Percentiles rank a stretch among this genome's conserved stretches.
Conservation (phyloP, 2,329 filamentous ascomycete genomes). For the Neonectria neomacrospora region DNA sequence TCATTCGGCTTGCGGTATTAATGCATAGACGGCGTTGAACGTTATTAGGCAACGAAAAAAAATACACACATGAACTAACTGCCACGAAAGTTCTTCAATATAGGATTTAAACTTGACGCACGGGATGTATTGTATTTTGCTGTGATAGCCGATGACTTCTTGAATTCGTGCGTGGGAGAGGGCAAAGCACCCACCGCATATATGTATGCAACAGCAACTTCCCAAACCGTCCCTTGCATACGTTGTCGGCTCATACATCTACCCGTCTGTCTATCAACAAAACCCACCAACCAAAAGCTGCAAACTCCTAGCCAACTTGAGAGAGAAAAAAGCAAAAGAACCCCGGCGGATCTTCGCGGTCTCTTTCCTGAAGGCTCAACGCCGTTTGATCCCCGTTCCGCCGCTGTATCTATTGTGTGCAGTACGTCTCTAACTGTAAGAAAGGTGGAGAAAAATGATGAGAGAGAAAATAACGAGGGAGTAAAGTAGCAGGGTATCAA, state of each 20-base stretch:
- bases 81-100: not conserved
- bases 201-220: not conserved
- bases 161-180: not conserved
- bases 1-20: slow-evolving; percentile 40
- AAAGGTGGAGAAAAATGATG: slow-evolving; percentile 6
- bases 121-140: not conserved
- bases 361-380: slow-evolving; percentile 27
- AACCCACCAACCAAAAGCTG: not conserved
- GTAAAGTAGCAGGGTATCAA: not conserved
- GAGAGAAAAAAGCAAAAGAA: not conserved
- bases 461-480: slow-evolving; percentile 1
- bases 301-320: not conserved
- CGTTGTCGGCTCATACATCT: not conserved
- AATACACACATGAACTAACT: slow-evolving; percentile 38
- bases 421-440: slow-evolving; percentile 26
- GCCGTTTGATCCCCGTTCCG: slow-evolving; percentile 27
- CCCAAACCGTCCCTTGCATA: not conserved
- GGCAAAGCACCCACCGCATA: not conserved
- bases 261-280: not conserved
- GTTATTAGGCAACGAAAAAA: slow-evolving; percentile 43
- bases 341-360: slow-evolving; percentile 3
- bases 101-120: not conserved
- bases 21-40: slow-evolving; percentile 52
- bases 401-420: slow-evolving; percentile 36
- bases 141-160: not conserved